These are phyloP conservation scores for Glomus cerebriforme DNA, from an alignment of 192 early-diverging fungal genomes.

Conservation along the genomic window DNA sequence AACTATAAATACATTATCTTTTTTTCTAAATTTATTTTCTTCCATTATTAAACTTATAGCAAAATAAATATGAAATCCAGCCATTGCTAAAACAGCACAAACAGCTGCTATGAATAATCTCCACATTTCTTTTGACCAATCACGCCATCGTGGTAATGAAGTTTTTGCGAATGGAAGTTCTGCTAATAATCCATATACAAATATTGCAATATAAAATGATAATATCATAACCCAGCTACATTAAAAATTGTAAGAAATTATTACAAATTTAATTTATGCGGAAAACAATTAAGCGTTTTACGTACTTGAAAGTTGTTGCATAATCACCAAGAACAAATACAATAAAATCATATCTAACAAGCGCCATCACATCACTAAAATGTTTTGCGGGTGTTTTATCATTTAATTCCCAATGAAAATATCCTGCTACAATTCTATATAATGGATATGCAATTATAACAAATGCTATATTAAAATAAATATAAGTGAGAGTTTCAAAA, in stretches of 20 bases:
- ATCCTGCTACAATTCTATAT: constrained; percentile 60
- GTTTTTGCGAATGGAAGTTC: constrained; percentile 71
- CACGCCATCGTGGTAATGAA: constrained; percentile 60
- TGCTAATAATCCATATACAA: constrained; percentile 59
- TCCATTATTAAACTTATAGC: constrained; percentile 37
- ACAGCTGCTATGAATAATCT: constrained; percentile 59
- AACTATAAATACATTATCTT: constrained; percentile 36
- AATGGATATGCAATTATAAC: constrained; percentile 54
- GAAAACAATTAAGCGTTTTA: background rate
- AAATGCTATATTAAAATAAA: constrained; percentile 58
- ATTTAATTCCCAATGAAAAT: constrained; percentile 68
- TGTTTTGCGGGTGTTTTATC: constrained; percentile 64
- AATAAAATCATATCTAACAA: constrained; percentile 61
- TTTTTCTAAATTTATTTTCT: constrained; percentile 8
- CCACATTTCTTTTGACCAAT: constrained; percentile 70
- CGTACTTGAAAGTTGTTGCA: constrained; percentile 63
- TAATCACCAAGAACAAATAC: constrained; percentile 81
- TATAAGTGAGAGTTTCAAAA: constrained; percentile 51
- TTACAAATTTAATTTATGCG: background rate
- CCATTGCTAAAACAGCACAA: constrained; percentile 56
- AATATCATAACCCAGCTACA: constrained; percentile 42
- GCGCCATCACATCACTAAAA: constrained; percentile 63
- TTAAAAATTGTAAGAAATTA: background rate
- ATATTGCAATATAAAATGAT: constrained; percentile 39
- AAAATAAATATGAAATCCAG: constrained; percentile 60